Percentiles rank a stretch among this genome's conserved stretches.
Conservation (phyloP, 352 stramenopile genomes). For the Phytophthora hibernalis region DNA sequence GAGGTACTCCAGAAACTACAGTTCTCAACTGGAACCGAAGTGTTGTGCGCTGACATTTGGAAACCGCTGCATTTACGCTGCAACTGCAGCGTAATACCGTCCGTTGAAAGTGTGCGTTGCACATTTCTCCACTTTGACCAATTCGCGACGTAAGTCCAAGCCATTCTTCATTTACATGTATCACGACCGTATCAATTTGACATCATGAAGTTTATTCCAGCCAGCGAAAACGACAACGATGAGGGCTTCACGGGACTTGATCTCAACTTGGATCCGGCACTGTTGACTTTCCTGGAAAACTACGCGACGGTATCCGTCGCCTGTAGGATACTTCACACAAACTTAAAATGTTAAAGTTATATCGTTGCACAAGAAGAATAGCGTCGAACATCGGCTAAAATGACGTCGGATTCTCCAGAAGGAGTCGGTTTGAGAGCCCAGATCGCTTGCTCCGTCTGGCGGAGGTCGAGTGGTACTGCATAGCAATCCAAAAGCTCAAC, state of each 20-base stretch:
- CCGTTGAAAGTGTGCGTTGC: not conserved
- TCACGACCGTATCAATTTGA: no score
- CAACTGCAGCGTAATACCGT: no score
- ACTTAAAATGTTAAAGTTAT: not conserved
- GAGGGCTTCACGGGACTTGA: not conserved
- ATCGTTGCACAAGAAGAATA: no score
- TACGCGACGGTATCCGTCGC: slow-evolving; percentile 2
- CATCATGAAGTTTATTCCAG: not conserved
- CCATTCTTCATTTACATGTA: slow-evolving; percentile 4
- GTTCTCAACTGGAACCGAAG: no score
- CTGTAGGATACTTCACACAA: not conserved
- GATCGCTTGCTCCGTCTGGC: slow-evolving; percentile 2
- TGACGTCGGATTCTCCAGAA: not conserved
- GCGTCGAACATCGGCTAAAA: slow-evolving; percentile 11
- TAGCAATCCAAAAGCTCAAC: slow-evolving; percentile 23
- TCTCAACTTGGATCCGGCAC: slow-evolving; percentile 8
- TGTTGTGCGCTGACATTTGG: not conserved
- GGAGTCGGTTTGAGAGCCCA: slow-evolving; percentile 7
- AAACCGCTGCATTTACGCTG: not conserved
- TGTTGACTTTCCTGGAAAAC: slow-evolving; percentile 7
- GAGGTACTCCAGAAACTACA: no score
- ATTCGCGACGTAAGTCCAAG: not conserved
- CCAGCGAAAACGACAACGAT: not conserved
- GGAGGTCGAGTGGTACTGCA: slow-evolving; percentile 14
- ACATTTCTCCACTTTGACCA: not conserved